Evolutionary conservation across 768 basidiomycete species (phyloP), one percentile per base, ranked within the genome.

Genomic region (Boletus insuetus): DNA sequence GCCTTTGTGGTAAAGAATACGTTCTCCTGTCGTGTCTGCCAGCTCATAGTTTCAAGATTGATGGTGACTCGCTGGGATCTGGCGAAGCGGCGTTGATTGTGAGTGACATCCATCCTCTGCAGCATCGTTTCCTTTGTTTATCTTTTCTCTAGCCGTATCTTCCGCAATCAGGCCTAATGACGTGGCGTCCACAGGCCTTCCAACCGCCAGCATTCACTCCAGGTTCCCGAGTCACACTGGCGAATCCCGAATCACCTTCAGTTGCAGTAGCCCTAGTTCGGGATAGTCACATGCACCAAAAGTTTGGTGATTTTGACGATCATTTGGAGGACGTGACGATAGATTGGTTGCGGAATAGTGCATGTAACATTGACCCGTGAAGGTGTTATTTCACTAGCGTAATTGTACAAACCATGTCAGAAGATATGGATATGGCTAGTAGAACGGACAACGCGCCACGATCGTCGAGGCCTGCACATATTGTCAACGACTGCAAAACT

Each of bases 231-330:
- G 77, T 84, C 64, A 74, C 78, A 55, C 69, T 91, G 39, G 66
- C 71, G 3, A 75, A 79, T 14, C 58, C 76, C 1, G 74, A 75
- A 34, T 62, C 79, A 4, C 83, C 85, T 0, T 58, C 65, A 6
- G 76, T 74, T 12, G 82, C 85, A 1, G 65, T 82, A 14, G 61
- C 68, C 4, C 72, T 83, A 1, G 82, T 87, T 16, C 75, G 73
- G 38, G 78, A 83, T 42, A 65, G 73, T 40, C 74, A 73, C n/a
- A 68, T 77, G 49, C 84, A 87, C 53, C 71, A 77, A 54, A 74
- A 78, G 45, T 84, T 92, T 54, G 86, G 84, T 5, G 90, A 92
- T 67, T 91, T 91, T 58, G 90, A 92, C 54, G 90, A 91, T 60
- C 87, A 91, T 71, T 69, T 91, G 44, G 90, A 90, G 70, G 84